Base-by-base conservation (phyloP, 148 eudicot species). In the Rhododendron williamsianum region DNA sequence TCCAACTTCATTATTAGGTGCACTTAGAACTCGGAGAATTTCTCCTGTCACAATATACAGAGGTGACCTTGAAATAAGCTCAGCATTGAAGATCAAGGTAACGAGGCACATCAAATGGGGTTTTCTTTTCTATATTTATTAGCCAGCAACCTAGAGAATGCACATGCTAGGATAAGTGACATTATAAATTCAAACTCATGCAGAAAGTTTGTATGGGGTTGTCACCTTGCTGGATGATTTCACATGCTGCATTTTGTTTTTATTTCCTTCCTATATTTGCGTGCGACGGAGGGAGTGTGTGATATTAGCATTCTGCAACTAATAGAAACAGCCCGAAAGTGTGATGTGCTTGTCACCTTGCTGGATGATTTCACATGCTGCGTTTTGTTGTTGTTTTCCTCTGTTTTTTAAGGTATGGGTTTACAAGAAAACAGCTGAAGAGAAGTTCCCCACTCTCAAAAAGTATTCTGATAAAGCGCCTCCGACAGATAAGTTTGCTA, bases 381-480 rank as follows among this genome's bases (percentile, higher is more conserved):
- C 8, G 8, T 13, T 71, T 65, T 11, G 18, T 30, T 30, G 16
- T 33, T 71, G 38, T 71, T 71, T 67, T 71, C 41, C 41, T 71
- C 3, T 18, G 25, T 56, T 58, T 38, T 45, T 76, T 85, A 97
- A 97, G 99, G 94, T 97, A 69, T 97, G 99, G 99, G 98, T 97
- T 60, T 97, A 95, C 91, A 97, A 97, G 92, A 97, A 97, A 95
- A 94, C 98, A 78, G 89, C 93, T 36, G 96, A 94, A 83, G 99
- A 97, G 90, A 97, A 87, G 86, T 97, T 97, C 87, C 99, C 99
- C 63, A 90, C 95, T 81, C 89, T 97, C 88, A 97, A 95, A 87
- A 95, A 92, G 83, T 97, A 95, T 90, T 97, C 99, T 69, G 99
- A 97, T 89, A 95, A 95, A 89, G 99, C 99, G 58, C 99, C 99